These are phyloP conservation scores for Dendrobium nobile DNA, from an alignment of 106 monocot species.

Conservation along the genomic window DNA sequence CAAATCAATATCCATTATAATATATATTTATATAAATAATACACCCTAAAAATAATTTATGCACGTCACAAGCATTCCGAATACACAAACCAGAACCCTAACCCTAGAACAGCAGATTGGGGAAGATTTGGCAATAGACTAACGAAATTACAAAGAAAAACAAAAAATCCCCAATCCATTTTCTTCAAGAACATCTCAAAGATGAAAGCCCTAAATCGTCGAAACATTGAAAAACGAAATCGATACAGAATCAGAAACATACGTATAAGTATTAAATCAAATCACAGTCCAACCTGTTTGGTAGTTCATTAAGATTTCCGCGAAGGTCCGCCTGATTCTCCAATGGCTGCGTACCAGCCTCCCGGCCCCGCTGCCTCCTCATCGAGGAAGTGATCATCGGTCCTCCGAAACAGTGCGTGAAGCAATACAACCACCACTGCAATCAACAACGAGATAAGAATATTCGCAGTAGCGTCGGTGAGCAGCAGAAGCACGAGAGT, in stretches of 20 bases:
- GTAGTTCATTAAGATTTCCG: background rate
- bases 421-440: constrained; percentile 1
- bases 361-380: background rate
- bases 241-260: background rate
- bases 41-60: background rate
- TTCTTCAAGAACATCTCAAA: background rate
- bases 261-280: background rate
- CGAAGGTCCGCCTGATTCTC: background rate
- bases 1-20: background rate
- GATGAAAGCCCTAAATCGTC: background rate
- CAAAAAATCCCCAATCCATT: no score
- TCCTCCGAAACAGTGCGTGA: constrained; percentile 9
- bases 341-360: background rate
- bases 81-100: background rate
- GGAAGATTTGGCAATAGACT: background rate
- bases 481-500: constrained; percentile 5
- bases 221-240: background rate
- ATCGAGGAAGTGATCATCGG: background rate
- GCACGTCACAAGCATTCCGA: background rate
- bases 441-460: constrained; percentile 8
- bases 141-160: background rate
- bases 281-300: background rate
- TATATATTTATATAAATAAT: background rate
- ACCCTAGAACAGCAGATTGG: background rate
- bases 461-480: constrained; percentile 4